These are phyloP conservation scores for Nidularia pulvinata DNA, from an alignment of 768 basidiomycete genomes.

Conservation along the genomic window DNA sequence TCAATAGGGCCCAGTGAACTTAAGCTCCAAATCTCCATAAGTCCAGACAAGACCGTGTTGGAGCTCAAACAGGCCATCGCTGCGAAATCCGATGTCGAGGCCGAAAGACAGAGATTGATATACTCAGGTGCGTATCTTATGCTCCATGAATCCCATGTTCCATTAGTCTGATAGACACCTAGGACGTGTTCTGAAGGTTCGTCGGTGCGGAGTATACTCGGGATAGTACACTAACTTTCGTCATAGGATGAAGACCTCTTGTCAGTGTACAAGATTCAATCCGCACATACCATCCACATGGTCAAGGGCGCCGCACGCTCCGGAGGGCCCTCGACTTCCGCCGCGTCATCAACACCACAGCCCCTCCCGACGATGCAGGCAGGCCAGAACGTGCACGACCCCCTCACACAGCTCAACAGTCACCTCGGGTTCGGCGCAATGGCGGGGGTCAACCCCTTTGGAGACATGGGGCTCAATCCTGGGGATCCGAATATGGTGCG, in stretches of 20 bases:
- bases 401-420: constrained; percentile 81
- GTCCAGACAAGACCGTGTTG: constrained; percentile 78
- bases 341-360: constrained; percentile 46
- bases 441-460: constrained; percentile 91
- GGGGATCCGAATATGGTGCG: constrained; percentile 95
- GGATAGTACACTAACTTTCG: background rate
- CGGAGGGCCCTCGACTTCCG: constrained; percentile 33
- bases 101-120: constrained; percentile 88
- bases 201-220: constrained; percentile 6
- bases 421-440: constrained; percentile 77
- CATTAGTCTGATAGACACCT: background rate
- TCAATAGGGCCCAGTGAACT: constrained; percentile 84
- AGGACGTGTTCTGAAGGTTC: constrained; percentile 78
- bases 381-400: constrained; percentile 88
- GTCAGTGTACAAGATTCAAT: constrained; percentile 88
- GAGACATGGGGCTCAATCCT: constrained; percentile 86
- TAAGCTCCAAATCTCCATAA: constrained; percentile 87
- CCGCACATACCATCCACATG: constrained; percentile 90
- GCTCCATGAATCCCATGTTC: background rate
- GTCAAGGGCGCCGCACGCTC: constrained; percentile 80
- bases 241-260: constrained; percentile 79
- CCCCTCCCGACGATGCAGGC: constrained; percentile 85
- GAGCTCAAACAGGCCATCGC: constrained; percentile 94
- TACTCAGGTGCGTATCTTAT: constrained; percentile 68
- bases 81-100: constrained; percentile 80